A percentile compares a stretch with the other conserved stretches of the same genome.
These are phyloP conservation scores for Talaromyces rugulosus DNA, from an alignment of 2,329 filamentous ascomycete genomes.

Conservation along the genomic window DNA sequence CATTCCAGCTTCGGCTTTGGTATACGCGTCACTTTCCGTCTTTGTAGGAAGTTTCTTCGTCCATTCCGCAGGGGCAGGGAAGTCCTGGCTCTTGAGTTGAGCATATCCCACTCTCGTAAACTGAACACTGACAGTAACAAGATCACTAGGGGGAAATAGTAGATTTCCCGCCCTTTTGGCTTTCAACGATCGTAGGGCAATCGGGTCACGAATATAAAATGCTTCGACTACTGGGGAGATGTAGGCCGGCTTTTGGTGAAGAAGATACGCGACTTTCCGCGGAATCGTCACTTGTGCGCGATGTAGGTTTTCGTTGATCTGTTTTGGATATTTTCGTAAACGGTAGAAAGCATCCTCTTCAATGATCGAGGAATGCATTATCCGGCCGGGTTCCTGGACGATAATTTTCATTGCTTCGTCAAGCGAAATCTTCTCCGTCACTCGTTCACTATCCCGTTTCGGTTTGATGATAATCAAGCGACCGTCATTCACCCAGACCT, in stretches of 20 bases:
- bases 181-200: conserved; percentile 66
- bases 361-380: conserved; percentile 69
- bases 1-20: conserved; percentile 68
- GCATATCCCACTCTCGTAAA: conserved; percentile 91
- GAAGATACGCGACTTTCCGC: conserved; percentile 72
- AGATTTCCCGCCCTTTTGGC: conserved; percentile 52
- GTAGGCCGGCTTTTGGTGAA: conserved; percentile 70
- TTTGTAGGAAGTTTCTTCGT: conserved; percentile 38
- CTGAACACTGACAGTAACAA: conserved; percentile 71
- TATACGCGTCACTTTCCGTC: conserved; percentile 42
- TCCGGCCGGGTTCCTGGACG: conserved; percentile 48
- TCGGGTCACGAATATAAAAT: conserved; percentile 85
- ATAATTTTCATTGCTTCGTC: conserved; percentile 62
- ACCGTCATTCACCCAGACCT: conserved; percentile 81
- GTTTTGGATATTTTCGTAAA: conserved; percentile 73
- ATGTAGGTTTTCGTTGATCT: conserved; percentile 73
- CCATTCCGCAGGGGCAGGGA: conserved; percentile 60
- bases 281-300: conserved; percentile 70
- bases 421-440: conserved; percentile 53
- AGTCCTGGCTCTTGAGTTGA: conserved; percentile 82
- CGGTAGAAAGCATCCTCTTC: conserved; percentile 90
- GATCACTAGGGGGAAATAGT: conserved; percentile 69
- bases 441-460: conserved; percentile 42
- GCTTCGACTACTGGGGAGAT: conserved; percentile 82
- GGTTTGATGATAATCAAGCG: conserved; percentile 67